Base-by-base conservation (phyloP, 352 stramenopile genomes). In the Lagenidium giganteum region DNA sequence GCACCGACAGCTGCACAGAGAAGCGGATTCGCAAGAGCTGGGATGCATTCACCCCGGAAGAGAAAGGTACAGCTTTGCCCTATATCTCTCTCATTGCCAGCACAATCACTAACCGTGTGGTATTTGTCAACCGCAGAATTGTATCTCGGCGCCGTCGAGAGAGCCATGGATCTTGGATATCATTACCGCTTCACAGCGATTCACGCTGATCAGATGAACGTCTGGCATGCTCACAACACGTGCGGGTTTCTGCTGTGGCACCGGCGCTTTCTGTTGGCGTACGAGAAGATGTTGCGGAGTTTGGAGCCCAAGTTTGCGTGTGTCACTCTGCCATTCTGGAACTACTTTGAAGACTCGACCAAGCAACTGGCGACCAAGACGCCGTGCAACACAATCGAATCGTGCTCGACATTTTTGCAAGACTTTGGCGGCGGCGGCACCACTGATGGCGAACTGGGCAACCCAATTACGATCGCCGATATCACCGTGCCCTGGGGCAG, bases 201-300 rank as follows among this genome's bases (percentile, higher is more conserved):
- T 27, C 53, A 61, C 46, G 42, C 41, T 6, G 23, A 22, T 1
- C 14, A 30, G 1, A 51, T 56, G 26, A 51, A 32, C 28, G 21
- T 29, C 2, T 44, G 43, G 20, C 44, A 59, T 21, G 42, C 61
- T 20, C 61, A 70, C 29, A 30, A 27, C 37, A 38, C 47, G 11
- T 61, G 53, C 21, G 29, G 31, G 13, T 61, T 61, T 21, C 30
- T 61, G 5, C 36, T 61, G 5, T 61, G 53, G 53, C 53, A 61
- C 27, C 39, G 53, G 3, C 53, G 53, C 12, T 57, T 52, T 21
- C 33, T 61, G n/a, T 47, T 61, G 28, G 53, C 30, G 9, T 61
- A 61, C 30, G 53, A 61, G 28, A 61, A 61, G 28, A 61, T 61
- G 53, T 35, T 61, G 8, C 53, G 53, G 8, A 56, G 47, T 35